Evolutionary conservation across 1,139 yeast species (phyloP).

Genomic region (Yamadazyma blattariae): DNA sequence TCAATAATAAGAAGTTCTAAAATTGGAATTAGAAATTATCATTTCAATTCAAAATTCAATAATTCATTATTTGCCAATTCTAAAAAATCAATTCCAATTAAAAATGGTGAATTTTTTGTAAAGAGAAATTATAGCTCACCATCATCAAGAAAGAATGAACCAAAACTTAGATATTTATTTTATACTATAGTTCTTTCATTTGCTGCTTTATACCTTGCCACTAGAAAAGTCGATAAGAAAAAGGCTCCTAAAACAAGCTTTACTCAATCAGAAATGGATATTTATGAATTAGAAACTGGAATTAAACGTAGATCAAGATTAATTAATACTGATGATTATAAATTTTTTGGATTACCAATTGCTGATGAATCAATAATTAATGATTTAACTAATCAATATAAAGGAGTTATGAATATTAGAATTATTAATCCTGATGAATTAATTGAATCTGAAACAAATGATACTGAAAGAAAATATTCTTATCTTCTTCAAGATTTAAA

Average conservation of each 20-base stretch:
- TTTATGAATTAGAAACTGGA: slow-evolving; percentile 48
- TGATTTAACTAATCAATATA: slow-evolving; percentile 17
- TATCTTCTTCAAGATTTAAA: slow-evolving; percentile 41
- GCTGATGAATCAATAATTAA: slow-evolving; percentile 20
- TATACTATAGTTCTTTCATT: slow-evolving; percentile 51
- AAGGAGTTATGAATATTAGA: slow-evolving; percentile 33
- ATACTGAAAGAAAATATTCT: slow-evolving; percentile 40
- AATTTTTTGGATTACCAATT: slow-evolving; percentile 46
- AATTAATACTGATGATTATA: slow-evolving; percentile 31
- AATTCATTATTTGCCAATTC: too few species aligned
- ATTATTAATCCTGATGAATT: slow-evolving; percentile 47
- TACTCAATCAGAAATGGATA: slow-evolving; percentile 59
- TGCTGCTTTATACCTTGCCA: slow-evolving; percentile 51
- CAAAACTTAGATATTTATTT: slow-evolving; percentile 48
- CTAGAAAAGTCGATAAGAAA: slow-evolving; percentile 51
- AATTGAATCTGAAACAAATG: slow-evolving; percentile 40
- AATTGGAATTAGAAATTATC: too few species aligned
- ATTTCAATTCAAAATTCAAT: too few species aligned
- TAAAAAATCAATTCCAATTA: too few species aligned
- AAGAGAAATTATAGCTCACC: too few species aligned
- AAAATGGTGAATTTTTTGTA: too few species aligned
- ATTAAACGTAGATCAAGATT: slow-evolving; percentile 53
- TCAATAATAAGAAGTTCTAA: too few species aligned
- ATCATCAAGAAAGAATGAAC: too few species aligned
- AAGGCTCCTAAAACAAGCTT: slow-evolving; percentile 46